phyloP scores from a whole-genome alignment of 768 basidiomycete genomes.

The Trametes maxima region DNA sequence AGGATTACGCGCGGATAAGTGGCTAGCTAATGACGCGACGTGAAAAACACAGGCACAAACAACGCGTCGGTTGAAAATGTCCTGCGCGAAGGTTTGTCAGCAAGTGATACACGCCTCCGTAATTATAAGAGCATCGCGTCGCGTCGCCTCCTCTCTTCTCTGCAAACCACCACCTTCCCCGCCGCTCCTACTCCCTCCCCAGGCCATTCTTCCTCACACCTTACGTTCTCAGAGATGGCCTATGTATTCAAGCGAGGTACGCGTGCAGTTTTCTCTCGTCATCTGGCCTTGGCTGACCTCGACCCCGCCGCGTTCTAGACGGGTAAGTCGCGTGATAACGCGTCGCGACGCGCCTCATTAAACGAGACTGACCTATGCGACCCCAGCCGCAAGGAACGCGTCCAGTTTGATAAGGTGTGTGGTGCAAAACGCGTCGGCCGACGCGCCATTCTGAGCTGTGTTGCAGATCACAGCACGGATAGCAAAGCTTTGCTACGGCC shows the following conservation, averaged over 20 bases:
- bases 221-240: slow-evolving; percentile 39
- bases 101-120: slow-evolving; percentile 20
- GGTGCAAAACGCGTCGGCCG: slow-evolving; percentile 14
- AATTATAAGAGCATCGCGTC: slow-evolving; percentile 31
- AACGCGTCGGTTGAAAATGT: slow-evolving; percentile 29
- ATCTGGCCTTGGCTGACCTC: slow-evolving; percentile 18
- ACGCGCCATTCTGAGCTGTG: neutral
- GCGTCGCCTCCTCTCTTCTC: slow-evolving; percentile 27
- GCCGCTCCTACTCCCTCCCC: slow-evolving; percentile 6
- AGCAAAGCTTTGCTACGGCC: slow-evolving; percentile 92
- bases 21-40: slow-evolving; percentile 19
- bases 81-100: slow-evolving; percentile 23
- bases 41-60: slow-evolving; percentile 22
- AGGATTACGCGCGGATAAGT: slow-evolving; percentile 1
- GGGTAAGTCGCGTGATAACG: slow-evolving; percentile 45
- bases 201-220: slow-evolving; percentile 9
- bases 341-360: slow-evolving; percentile 23
- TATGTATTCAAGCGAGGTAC: slow-evolving; percentile 62
- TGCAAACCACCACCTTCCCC: slow-evolving; percentile 32
- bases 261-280: slow-evolving; percentile 24
- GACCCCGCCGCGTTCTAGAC: slow-evolving; percentile 37
- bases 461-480: slow-evolving; percentile 82
- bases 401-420: slow-evolving; percentile 89
- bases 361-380: slow-evolving; percentile 17
- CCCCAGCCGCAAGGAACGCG: slow-evolving; percentile 81